Evolutionary conservation across 1,284 basidiomycete species (phyloP).

Genomic region (Boletellus sp.): DNA sequence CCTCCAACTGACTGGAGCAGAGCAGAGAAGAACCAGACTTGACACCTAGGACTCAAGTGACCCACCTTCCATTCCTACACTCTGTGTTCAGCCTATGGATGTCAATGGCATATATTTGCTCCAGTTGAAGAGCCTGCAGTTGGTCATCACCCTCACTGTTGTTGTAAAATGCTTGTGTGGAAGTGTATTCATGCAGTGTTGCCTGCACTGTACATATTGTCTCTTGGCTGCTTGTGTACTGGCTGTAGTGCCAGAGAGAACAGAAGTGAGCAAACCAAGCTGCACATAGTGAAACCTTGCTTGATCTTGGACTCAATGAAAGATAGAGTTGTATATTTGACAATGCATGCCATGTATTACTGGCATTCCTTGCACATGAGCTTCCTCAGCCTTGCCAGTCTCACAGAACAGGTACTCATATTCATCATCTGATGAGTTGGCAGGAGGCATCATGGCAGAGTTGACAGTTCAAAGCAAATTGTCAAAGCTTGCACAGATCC

Average conservation of each 20-base stretch:
- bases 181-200: not conserved
- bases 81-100: not conserved
- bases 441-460: too few species aligned
- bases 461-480: too few species aligned
- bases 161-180: not conserved
- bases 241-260: not conserved
- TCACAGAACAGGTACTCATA: too few species aligned
- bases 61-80: not conserved
- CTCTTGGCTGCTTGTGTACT: not conserved
- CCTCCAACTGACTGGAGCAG: too few species aligned
- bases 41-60: too few species aligned
- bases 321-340: conserved; percentile 3
- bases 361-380: too few species aligned
- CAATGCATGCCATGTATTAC: too few species aligned
- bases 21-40: too few species aligned
- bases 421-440: too few species aligned
- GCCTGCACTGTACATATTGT: not conserved
- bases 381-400: too few species aligned
- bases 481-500: not conserved
- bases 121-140: not conserved
- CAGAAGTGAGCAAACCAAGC: not conserved
- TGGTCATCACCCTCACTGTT: not conserved
- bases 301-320: not conserved
- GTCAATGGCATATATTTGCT: not conserved
- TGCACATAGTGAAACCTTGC: conserved; percentile 1